Conservation (phyloP, 495 filamentous ascomycete species). For the Talaromyces stipitatus region DNA sequence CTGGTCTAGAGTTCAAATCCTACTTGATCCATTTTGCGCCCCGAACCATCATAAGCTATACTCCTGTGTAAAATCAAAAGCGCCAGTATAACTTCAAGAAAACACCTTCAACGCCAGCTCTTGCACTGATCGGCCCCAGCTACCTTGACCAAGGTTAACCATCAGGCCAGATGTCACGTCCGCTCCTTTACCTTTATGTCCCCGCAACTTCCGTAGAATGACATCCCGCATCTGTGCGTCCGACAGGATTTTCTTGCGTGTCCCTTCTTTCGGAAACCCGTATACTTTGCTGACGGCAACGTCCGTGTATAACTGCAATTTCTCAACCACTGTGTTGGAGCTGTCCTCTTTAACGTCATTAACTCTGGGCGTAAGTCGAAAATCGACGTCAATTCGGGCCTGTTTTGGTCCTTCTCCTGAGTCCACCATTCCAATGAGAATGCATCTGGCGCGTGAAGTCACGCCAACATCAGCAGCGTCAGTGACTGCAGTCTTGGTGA, state of each 20-base stretch:
- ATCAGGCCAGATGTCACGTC: neutral
- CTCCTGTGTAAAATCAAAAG: neutral
- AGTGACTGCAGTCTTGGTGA: conserved; percentile 31
- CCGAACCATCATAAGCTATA: neutral
- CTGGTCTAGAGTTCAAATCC: no score
- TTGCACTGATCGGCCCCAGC: conserved; percentile 35
- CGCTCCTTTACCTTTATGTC: conserved; percentile 10
- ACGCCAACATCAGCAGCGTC: conserved; percentile 18
- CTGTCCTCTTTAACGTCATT: conserved; percentile 6
- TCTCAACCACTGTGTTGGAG: conserved; percentile 14
- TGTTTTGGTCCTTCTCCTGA: conserved; percentile 10
- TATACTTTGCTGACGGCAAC: conserved; percentile 39
- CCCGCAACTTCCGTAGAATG: conserved; percentile 25
- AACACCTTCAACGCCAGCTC: conserved; percentile 29
- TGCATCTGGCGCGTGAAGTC: conserved; percentile 34
- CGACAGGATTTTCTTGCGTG: conserved; percentile 11
- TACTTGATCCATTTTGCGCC: no score
- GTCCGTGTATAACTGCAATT: conserved; percentile 31
- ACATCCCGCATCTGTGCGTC: conserved; percentile 32
- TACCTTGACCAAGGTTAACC: conserved; percentile 24
- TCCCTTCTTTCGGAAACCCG: conserved; percentile 29
- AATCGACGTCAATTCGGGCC: conserved; percentile 35
- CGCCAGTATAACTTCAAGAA: conserved; percentile 1
- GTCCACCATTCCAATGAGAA: conserved; percentile 21
- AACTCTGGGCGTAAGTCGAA: conserved; percentile 23